Percentiles rank a stretch among this genome's conserved stretches.
phyloP scores from a whole-genome alignment of 495 filamentous ascomycete species.

The Penicillium maclennaniae region DNA sequence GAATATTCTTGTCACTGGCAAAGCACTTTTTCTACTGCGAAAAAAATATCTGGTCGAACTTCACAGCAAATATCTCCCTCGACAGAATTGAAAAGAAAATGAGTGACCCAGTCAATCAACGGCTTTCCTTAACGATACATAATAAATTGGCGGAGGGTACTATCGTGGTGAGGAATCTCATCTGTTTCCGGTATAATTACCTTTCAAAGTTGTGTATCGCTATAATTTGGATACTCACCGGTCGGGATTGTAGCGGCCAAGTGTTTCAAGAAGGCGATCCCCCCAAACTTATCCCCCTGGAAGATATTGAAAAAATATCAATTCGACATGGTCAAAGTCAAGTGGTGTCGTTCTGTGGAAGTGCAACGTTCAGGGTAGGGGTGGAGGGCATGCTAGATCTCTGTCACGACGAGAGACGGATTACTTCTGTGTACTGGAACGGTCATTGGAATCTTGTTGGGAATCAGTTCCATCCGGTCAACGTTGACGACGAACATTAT shows the following conservation, averaged over 20 bases:
- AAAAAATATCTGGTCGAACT: too few species aligned
- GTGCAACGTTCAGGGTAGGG: background rate
- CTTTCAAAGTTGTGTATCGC: background rate
- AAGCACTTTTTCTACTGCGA: too few species aligned
- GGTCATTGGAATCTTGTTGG: constrained; percentile 2
- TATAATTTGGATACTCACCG: background rate
- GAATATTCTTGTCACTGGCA: too few species aligned
- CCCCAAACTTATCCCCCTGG: background rate
- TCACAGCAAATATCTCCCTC: too few species aligned
- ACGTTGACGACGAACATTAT: constrained; percentile 2
- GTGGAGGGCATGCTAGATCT: constrained; percentile 13
- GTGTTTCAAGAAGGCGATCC: constrained; percentile 1
- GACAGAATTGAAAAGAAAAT: background rate
- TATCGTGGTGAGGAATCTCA: constrained; percentile 1
- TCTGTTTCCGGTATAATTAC: background rate
- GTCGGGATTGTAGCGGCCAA: constrained; percentile 4
- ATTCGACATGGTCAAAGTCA: constrained; percentile 4
- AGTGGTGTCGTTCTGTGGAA: constrained; percentile 9
- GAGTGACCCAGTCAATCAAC: background rate
- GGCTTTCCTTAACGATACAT: constrained; percentile 3
- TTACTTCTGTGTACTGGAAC: constrained; percentile 11
- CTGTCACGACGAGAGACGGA: background rate
- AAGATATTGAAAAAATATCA: constrained; percentile 6
- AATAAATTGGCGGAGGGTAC: background rate
- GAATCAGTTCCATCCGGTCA: constrained; percentile 7